Base-by-base conservation (phyloP, 164 flowering plant species). In the Kalanchoe fedtschenkoi region DNA sequence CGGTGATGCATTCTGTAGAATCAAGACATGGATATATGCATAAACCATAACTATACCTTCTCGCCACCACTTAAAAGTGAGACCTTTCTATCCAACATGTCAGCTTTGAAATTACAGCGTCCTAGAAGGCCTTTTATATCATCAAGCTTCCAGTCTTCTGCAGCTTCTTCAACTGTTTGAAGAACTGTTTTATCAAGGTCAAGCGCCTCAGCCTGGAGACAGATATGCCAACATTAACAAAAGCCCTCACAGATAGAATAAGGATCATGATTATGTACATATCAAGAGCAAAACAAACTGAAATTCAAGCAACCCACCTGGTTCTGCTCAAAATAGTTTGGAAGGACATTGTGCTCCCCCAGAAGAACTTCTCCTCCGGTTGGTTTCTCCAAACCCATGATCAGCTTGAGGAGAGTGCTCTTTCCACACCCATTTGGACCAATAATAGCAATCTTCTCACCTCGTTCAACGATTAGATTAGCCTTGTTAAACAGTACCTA, bases 351-450 rank as follows among this genome's bases (percentile, higher is more conserved):
- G 72, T 93, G 89, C 75, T 93, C 96, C 72, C 99, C 97, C 63
- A 88, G 74, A 61, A 78, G 24, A 69, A 93, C 80, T 75, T 85
- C 93, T 59, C 99, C 99, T 34, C 77, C 75, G 16, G 7, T 62
- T 64, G 96, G 97, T 68, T 83, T 84, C 75, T 76, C 81, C 60
- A 81, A 72, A 68, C 96, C 99, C 96, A 89, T 86, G 38, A 95
- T 81, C 55, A 91, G 68, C 75, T 87, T 91, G 60, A 95, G 89
- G 65, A 95, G 72, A 17, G 99, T 95, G 70, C 97, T 91, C 67
- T 95, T 95, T 62, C 99, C 99, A 78, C 97, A 91, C 34, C 99
- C 99, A 75, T 95, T 95, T 47, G 99, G 97, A 32, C 99, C 99
- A 77, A 95, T 68, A 32, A 95, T 81, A 19, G 99, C 96, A 68